These are phyloP conservation scores for Lodderomyces jiufengensis DNA, from an alignment of 1,139 yeast species.

Conservation along the genomic window DNA sequence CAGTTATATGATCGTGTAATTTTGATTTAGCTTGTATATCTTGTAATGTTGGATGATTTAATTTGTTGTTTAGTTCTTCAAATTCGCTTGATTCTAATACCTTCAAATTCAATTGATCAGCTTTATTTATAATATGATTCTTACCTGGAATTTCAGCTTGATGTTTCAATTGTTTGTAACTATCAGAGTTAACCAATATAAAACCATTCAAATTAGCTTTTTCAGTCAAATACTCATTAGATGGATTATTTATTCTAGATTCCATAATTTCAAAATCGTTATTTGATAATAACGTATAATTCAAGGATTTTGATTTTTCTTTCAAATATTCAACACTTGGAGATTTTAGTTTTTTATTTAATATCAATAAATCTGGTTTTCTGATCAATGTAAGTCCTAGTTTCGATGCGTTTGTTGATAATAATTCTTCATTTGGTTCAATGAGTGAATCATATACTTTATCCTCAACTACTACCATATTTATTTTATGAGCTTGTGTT, in stretches of 20 bases:
- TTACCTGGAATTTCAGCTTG: constrained; percentile 13
- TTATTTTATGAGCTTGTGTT: constrained; percentile 13
- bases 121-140: constrained; percentile 13
- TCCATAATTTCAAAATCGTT: constrained; percentile 16
- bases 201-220: constrained; percentile 18
- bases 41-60: constrained; percentile 19
- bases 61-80: constrained; percentile 13
- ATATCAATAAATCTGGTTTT: constrained; percentile 11
- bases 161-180: constrained; percentile 8
- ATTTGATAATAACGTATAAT: constrained; percentile 18
- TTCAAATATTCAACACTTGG: constrained; percentile 19
- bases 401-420: constrained; percentile 15
- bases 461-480: constrained; percentile 21
- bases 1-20: constrained; percentile 16
- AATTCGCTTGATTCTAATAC: constrained; percentile 23
- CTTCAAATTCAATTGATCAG: constrained; percentile 21
- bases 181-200: constrained; percentile 22
- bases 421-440: constrained; percentile 20
- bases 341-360: constrained; percentile 9
- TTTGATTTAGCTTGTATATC: constrained; percentile 20
- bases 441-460: constrained; percentile 21
- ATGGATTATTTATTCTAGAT: constrained; percentile 2
- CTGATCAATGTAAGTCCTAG: constrained; percentile 16
- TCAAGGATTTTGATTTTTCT: constrained; percentile 18
- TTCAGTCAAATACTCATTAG: constrained; percentile 11